Evolutionary conservation across 179 eudicot genomes (phyloP), one percentile per base, ranked within the genome.

Genomic region (Gypsophila paniculata): DNA sequence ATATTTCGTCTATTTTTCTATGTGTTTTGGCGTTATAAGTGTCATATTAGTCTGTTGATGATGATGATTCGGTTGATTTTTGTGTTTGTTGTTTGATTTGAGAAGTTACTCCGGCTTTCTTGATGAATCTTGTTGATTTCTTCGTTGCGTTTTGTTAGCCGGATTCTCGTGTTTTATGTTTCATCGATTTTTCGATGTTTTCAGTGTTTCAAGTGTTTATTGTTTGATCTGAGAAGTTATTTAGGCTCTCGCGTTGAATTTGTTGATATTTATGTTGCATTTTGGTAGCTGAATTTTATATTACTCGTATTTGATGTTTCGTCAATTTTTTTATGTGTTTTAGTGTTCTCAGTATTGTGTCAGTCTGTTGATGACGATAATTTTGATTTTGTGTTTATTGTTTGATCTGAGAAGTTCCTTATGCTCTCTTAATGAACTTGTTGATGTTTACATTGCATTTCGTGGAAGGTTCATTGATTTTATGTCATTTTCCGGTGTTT

Each of bases 381-480:
- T 67, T 67, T 42, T 29, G 22, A 39, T 58, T 19, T 59, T 71
- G 66, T 23, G 29, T 6, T 22, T 8, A 7, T 17, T 13, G 68
- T 53, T 62, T 70, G 64, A 70, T 79, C 64, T 71, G 69, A 10
- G 48, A 8, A 5, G 70, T 59, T 78, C 60, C 62, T 78, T 36
- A 59, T 38, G 65, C 60, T 79, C n/a, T 71, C 15, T 66, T 65
- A 72, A 57, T 62, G 60, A 5, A 9, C 23, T 29, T 70, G 8
- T 32, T 8, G 9, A 62, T 54, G 57, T 60, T 48, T 19, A 12
- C 52, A 34, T 29, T n/a, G n/a, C n/a, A n/a, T n/a, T n/a, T n/a
- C n/a, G n/a, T n/a, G n/a, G n/a, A n/a, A n/a, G n/a, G n/a, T n/a
- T n/a, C n/a, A n/a, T n/a, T n/a, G n/a, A n/a, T n/a, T n/a, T n/a